phyloP scores from a whole-genome alignment of 805 yeast species.

The Yamadazyma ubonensis region DNA sequence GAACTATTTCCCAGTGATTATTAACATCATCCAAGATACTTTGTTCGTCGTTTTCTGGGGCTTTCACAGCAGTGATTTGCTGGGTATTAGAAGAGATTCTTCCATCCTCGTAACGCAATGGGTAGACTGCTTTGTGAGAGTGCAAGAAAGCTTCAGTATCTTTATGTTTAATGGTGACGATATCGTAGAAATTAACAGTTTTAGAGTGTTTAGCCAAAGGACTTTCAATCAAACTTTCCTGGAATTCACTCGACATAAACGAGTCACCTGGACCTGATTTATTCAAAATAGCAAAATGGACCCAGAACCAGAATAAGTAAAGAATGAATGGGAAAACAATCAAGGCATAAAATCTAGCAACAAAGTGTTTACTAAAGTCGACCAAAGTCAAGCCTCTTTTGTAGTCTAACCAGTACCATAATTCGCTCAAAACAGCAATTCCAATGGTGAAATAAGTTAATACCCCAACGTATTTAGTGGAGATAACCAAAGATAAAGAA shows the following conservation, averaged over 20 bases:
- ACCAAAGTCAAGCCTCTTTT: constrained; percentile 60
- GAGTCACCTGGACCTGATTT: constrained; percentile 95
- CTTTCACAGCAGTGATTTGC: constrained; percentile 72
- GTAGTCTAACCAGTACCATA: constrained; percentile 84
- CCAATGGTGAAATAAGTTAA: constrained; percentile 90
- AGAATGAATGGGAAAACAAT: constrained; percentile 78
- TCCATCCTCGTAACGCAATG: constrained; percentile 93
- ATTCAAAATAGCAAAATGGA: constrained; percentile 78
- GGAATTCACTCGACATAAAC: constrained; percentile 94
- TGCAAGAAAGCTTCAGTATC: constrained; percentile 78
- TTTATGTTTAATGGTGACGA: constrained; percentile 74
- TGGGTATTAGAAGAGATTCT: constrained; percentile 92
- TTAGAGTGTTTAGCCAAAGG: constrained; percentile 69
- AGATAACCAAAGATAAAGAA: constrained; percentile 84
- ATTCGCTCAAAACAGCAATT: constrained; percentile 75
- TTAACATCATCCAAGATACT: constrained; percentile 47
- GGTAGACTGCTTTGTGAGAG: constrained; percentile 75
- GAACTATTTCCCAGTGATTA: constrained; percentile 85
- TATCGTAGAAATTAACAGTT: constrained; percentile 72
- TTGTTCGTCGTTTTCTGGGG: constrained; percentile 33
- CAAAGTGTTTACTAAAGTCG: constrained; percentile 64
- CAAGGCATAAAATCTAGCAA: constrained; percentile 68
- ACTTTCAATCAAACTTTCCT: constrained; percentile 86
- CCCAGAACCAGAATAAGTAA: constrained; percentile 86
- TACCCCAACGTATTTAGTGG: constrained; percentile 95